Percentiles rank a stretch among this genome's conserved stretches.
Conservation (phyloP, 176 grass and related monocot species). For the Paspalum notatum region DNA sequence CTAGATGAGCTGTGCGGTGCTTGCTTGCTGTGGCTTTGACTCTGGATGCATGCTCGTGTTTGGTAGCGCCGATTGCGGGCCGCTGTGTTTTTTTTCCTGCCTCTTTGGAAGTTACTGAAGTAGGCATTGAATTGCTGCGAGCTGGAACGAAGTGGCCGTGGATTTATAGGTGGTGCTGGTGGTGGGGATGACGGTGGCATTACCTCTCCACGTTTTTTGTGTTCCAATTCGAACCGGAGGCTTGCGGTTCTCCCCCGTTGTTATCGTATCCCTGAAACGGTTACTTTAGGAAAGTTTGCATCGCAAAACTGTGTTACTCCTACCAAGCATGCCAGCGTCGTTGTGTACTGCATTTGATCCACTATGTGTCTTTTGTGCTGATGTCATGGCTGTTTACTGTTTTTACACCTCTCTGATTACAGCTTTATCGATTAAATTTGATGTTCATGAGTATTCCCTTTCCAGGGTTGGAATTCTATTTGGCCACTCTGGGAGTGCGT, state of each 20-base stretch:
- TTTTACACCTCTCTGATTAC: constrained; percentile 17
- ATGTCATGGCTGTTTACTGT: neutral
- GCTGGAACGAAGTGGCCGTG: neutral
- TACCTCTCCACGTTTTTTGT: neutral
- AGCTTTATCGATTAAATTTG: constrained; percentile 10
- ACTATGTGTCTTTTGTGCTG: neutral
- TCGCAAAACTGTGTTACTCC: neutral
- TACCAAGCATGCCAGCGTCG: neutral
- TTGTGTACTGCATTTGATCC: constrained; percentile 19
- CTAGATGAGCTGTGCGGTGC: neutral
- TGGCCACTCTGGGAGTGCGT: constrained; percentile 24
- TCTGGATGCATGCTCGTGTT: constrained; percentile 22
- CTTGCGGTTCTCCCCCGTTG: neutral
- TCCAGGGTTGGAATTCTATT: constrained; percentile 22
- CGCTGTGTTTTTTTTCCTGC: neutral
- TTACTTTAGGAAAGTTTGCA: neutral
- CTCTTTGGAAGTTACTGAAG: constrained; percentile 4
- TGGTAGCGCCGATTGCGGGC: constrained; percentile 3
- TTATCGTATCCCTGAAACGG: neutral
- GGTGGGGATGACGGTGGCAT: neutral
- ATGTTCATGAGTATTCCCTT: constrained; percentile 1
- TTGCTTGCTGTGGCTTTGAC: constrained; percentile 24
- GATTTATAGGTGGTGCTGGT: constrained; percentile 20
- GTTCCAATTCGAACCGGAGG: neutral
- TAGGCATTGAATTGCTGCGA: constrained; percentile 7